A percentile compares a stretch with the other conserved stretches of the same genome.
Conservation (phyloP, 352 stramenopile species). For the Globisporangium radiosum region DNA sequence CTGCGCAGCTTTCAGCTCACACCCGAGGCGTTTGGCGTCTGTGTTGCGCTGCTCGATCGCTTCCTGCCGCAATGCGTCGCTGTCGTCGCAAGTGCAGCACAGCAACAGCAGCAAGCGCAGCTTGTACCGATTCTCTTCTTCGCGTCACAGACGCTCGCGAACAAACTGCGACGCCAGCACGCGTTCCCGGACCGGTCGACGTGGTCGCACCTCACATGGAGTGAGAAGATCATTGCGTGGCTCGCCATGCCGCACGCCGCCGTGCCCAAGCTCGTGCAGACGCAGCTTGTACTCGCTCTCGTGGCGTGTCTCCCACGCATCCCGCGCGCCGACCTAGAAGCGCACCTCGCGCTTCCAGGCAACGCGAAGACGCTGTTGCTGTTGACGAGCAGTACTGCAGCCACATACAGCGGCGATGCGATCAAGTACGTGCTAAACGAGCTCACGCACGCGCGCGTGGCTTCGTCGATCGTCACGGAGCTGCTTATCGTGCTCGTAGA, state of each 20-base stretch:
- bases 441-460: conserved; percentile 29
- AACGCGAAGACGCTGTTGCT: conserved; percentile 4
- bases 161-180: conserved; percentile 63
- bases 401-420: conserved; percentile 15
- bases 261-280: conserved; percentile 60
- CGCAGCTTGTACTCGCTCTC: conserved; percentile 65
- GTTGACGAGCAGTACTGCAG: conserved; percentile 1
- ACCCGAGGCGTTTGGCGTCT: conserved; percentile 70
- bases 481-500: conserved; percentile 67
- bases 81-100: not conserved
- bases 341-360: conserved; percentile 7
- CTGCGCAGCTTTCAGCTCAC: conserved; percentile 77
- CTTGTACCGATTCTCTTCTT: conserved; percentile 65
- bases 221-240: conserved; percentile 48
- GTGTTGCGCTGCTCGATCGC: conserved; percentile 50
- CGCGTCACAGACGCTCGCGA: conserved; percentile 75
- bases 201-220: conserved; percentile 33
- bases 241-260: conserved; percentile 26
- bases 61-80: conserved; percentile 25
- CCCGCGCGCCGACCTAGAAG: conserved; percentile 28
- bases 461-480: conserved; percentile 36
- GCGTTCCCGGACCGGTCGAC: conserved; percentile 19
- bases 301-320: conserved; percentile 54
- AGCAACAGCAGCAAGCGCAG: conserved; percentile 14
- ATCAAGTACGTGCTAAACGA: conserved; percentile 57